phyloP scores from a whole-genome alignment of 2,329 filamentous ascomycete genomes.

The Emmonsiellopsis sp. region DNA sequence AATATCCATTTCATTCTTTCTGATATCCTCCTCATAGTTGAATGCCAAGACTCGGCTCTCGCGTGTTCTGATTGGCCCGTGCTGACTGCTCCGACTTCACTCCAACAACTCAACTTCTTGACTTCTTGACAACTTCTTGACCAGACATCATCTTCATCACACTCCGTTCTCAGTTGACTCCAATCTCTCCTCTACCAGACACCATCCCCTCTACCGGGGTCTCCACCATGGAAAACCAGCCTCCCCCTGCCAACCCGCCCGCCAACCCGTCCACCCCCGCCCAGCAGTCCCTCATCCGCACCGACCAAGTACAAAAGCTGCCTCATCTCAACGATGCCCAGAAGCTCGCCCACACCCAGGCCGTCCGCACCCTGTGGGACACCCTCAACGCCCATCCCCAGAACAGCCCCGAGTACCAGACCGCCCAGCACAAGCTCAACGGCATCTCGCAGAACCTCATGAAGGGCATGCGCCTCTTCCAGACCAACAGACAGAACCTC shows the following conservation, averaged over 20 bases:
- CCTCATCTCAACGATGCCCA: conserved; percentile 45
- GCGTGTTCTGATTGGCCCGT: no score
- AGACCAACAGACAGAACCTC: conserved; percentile 20
- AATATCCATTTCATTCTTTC: no score
- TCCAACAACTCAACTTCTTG: not conserved
- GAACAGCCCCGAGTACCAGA: conserved; percentile 41
- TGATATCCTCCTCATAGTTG: no score
- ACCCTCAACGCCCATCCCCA: conserved; percentile 40
- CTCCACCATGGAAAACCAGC: conserved; percentile 8
- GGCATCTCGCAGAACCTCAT: conserved; percentile 45
- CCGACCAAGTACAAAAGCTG: conserved; percentile 45
- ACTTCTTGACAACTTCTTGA: no score
- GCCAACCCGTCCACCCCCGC: conserved; percentile 19
- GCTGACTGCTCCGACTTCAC: not conserved
- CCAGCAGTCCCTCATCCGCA: conserved; percentile 38
- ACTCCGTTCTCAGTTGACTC: not conserved
- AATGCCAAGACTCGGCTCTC: no score
- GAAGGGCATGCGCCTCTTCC: conserved; percentile 41
- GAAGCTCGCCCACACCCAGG: conserved; percentile 47
- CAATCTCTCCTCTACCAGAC: not conserved
- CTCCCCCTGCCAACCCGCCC: conserved; percentile 11
- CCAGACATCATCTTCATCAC: not conserved
- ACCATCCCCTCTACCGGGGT: not conserved
- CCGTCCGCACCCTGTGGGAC: conserved; percentile 48
- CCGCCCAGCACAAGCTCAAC: conserved; percentile 43